These are phyloP conservation scores for Colletotrichum tanaceti DNA, from an alignment of 2,329 filamentous ascomycete genomes.

Conservation along the genomic window DNA sequence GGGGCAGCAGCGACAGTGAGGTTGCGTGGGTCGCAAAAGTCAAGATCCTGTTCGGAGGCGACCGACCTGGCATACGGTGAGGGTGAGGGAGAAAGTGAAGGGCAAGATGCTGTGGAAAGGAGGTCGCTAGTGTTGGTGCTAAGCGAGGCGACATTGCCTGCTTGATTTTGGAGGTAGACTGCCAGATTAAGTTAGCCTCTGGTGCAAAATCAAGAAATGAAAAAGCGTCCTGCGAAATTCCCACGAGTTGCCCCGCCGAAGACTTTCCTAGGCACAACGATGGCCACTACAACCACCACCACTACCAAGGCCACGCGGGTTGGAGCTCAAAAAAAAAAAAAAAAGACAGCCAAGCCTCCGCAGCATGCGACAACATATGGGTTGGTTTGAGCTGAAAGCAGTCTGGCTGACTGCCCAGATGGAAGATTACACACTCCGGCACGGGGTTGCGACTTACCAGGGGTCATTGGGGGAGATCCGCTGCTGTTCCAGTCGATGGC, in stretches of 20 bases:
- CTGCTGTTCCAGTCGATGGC: conserved; percentile 82
- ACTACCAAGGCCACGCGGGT: conserved; percentile 12
- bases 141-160: conserved; percentile 67
- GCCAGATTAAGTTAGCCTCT: conserved; percentile 52
- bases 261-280: not conserved
- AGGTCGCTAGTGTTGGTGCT: conserved; percentile 75
- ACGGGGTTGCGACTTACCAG: conserved; percentile 73
- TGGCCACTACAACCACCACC: not conserved
- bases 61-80: conserved; percentile 79
- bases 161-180: conserved; percentile 64
- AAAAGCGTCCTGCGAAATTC: conserved; percentile 14
- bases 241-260: conserved; percentile 35
- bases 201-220: not conserved
- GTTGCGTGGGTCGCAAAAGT: conserved; percentile 93
- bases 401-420: not conserved
- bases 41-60: conserved; percentile 76
- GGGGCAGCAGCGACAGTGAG: conserved; percentile 73
- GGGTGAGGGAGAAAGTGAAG: conserved; percentile 88
- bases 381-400: not conserved
- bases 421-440: conserved; percentile 16
- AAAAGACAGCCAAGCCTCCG: not conserved
- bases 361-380: conserved; percentile 18
- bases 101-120: conserved; percentile 80
- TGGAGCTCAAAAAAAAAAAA: conserved; percentile 5
- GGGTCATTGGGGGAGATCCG: conserved; percentile 87